A percentile compares a stretch with the other conserved stretches of the same genome.
phyloP scores from a whole-genome alignment of 1,284 basidiomycete species.

The Cutaneotrichosporon sp. region DNA sequence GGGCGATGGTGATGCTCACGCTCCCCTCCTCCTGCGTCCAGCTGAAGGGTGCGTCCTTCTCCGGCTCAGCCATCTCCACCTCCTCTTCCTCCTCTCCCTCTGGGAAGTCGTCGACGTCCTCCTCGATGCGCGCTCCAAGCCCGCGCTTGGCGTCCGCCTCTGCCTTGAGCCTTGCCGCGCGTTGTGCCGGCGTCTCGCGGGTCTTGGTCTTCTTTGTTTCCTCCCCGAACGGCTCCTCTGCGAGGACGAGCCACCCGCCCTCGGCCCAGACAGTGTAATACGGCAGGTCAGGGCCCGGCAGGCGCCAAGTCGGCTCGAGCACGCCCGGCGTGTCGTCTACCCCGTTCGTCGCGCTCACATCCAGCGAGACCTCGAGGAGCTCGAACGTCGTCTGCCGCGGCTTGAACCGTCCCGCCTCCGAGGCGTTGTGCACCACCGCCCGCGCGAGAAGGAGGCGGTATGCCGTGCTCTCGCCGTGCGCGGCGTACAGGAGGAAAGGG shows the following conservation, averaged over 20 bases:
- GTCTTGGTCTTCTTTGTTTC: constrained; percentile 24
- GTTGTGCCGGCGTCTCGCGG: constrained; percentile 20
- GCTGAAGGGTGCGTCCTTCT: constrained; percentile 65
- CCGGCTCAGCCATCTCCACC: constrained; percentile 15
- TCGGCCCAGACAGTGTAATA: constrained; percentile 47
- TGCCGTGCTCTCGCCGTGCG: constrained; percentile 22
- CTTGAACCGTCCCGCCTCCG: constrained; percentile 18
- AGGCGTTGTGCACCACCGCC: constrained; percentile 22
- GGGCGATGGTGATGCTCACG: constrained; percentile 75
- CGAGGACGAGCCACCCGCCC: constrained; percentile 42
- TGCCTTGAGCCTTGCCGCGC: constrained; percentile 20
- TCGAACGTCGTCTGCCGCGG: constrained; percentile 34
- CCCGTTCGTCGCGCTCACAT: constrained; percentile 20
- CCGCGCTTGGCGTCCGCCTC: constrained; percentile 30
- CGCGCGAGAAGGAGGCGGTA: constrained; percentile 33
- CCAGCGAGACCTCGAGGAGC: constrained; percentile 38
- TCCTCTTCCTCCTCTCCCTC: constrained; percentile 3
- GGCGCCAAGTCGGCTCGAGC: constrained; percentile 61
- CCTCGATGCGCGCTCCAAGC: constrained; percentile 34
- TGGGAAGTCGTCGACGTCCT: constrained; percentile 2
- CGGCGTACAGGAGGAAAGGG: constrained; percentile 59
- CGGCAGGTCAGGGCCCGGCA: constrained; percentile 71
- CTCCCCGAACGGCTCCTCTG: constrained; percentile 32
- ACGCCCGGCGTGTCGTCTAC: constrained; percentile 52
- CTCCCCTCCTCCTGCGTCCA: constrained; percentile 87